A percentile compares a stretch with the other conserved stretches of the same genome.
Conservation (phyloP, 2,329 filamentous ascomycete species). For the Clarireedia sp. region DNA sequence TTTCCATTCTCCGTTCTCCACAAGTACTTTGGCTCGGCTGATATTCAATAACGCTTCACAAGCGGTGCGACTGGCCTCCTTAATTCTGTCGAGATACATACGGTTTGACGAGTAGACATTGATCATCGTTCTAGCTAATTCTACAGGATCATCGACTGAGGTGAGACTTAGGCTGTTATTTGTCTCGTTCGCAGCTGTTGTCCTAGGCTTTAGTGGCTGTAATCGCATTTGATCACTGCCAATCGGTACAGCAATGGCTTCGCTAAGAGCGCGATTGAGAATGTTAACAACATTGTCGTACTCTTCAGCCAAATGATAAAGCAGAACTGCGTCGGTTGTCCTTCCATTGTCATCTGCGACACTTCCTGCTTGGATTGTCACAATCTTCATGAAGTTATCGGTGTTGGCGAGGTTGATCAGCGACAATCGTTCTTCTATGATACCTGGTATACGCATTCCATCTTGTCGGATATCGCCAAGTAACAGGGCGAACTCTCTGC, state of each 20-base stretch:
- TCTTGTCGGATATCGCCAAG: slow-evolving; percentile 84
- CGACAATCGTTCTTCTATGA: slow-evolving; percentile 76
- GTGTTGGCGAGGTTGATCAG: slow-evolving; percentile 75
- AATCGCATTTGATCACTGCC: slow-evolving; percentile 70
- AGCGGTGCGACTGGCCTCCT: slow-evolving; percentile 47
- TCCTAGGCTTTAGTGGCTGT: slow-evolving; percentile 41
- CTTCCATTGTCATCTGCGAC: slow-evolving; percentile 92
- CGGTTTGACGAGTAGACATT: slow-evolving; percentile 52
- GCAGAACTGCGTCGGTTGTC: slow-evolving; percentile 83
- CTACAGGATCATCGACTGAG: slow-evolving; percentile 57
- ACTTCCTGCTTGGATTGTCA: slow-evolving; percentile 84
- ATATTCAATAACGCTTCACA: slow-evolving; percentile 53
- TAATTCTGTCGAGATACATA: slow-evolving; percentile 53
- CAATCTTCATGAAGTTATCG: slow-evolving; percentile 80
- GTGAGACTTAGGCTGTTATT: slow-evolving; percentile 50
- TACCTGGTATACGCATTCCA: slow-evolving; percentile 74
- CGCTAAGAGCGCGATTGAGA: slow-evolving; percentile 81
- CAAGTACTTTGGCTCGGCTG: slow-evolving; percentile 49
- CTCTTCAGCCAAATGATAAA: slow-evolving; percentile 91
- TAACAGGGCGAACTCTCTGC: slow-evolving; percentile 86
- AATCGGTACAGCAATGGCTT: slow-evolving; percentile 79
- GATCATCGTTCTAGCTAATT: slow-evolving; percentile 55
- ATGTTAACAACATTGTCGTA: slow-evolving; percentile 91
- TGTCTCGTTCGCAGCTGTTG: slow-evolving; percentile 9
- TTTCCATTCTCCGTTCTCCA: slow-evolving; percentile 51